Evolutionary conservation across 108 stramenopile species (phyloP).

Genomic region (Cylindrotheca closterium): DNA sequence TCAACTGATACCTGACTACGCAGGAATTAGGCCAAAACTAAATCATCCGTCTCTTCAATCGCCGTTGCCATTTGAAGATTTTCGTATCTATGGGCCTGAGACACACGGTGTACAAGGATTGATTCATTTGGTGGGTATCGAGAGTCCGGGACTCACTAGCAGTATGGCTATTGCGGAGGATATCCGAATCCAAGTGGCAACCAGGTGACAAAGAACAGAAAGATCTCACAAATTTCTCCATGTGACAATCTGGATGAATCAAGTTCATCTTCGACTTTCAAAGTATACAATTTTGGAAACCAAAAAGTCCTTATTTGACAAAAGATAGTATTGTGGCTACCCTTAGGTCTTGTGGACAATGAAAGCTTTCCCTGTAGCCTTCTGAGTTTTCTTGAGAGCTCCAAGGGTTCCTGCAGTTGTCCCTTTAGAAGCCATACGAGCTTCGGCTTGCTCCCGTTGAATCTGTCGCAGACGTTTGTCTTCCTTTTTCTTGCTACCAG

Average conservation of each 20-base stretch:
- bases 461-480: slow-evolving; percentile 84
- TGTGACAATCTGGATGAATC: too few species aligned
- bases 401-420: slow-evolving; percentile 73
- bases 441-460: slow-evolving; percentile 75
- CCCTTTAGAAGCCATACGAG: slow-evolving; percentile 48
- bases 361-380: slow-evolving; percentile 91
- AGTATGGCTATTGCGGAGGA: slow-evolving; percentile 74
- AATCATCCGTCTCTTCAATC: slow-evolving; percentile 52
- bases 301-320: too few species aligned
- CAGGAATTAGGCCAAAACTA: slow-evolving; percentile 83
- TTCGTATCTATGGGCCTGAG: slow-evolving; percentile 51
- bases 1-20: slow-evolving; percentile 66
- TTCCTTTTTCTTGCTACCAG: slow-evolving; percentile 92
- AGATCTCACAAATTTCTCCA: too few species aligned
- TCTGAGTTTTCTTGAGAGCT: slow-evolving; percentile 85
- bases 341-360: slow-evolving; percentile 84
- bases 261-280: too few species aligned
- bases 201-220: background rate
- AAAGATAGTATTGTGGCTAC: background rate
- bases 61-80: slow-evolving; percentile 45
- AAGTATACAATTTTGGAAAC: too few species aligned
- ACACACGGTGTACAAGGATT: slow-evolving; percentile 70
- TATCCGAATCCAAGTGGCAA: slow-evolving; percentile 24
- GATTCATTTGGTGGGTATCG: slow-evolving; percentile 77
- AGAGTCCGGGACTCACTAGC: slow-evolving; percentile 86